Evolutionary conservation across 352 stramenopile species (phyloP).

Genomic region (Pythium apleroticum): DNA sequence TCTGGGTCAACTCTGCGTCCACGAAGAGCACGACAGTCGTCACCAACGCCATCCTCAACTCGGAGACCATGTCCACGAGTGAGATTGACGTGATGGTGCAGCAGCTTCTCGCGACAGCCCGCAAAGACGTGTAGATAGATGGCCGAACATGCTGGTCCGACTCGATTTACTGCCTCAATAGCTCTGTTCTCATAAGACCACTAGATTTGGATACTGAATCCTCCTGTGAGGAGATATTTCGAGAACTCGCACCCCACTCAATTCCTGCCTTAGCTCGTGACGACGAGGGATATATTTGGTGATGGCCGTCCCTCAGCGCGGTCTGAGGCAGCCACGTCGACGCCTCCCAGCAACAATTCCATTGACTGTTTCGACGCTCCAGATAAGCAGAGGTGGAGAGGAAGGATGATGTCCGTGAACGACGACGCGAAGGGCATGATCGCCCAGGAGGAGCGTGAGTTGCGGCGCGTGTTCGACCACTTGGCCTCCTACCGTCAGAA

Average conservation of each 20-base stretch:
- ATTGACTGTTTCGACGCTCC: neutral
- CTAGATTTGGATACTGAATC: constrained; percentile 1
- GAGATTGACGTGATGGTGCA: constrained; percentile 81
- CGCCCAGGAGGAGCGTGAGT: constrained; percentile 93
- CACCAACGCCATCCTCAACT: constrained; percentile 88
- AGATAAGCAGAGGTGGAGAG: neutral
- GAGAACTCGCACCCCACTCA: neutral
- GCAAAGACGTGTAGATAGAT: constrained; percentile 28
- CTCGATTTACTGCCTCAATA: neutral
- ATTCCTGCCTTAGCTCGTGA: neutral
- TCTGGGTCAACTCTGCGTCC: constrained; percentile 94
- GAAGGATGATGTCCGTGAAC: constrained; percentile 66
- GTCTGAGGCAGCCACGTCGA: neutral
- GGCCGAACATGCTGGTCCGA: neutral
- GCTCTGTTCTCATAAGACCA: neutral
- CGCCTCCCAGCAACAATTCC: neutral
- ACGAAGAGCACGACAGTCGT: constrained; percentile 85
- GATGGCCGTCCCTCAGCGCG: neutral
- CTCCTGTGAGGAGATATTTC: neutral
- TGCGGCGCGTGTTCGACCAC: constrained; percentile 94
- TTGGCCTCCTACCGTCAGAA: constrained; percentile 91
- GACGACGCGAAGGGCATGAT: constrained; percentile 89
- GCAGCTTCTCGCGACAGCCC: constrained; percentile 58
- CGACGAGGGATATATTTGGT: neutral
- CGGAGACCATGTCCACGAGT: constrained; percentile 78